A percentile compares a stretch with the other conserved stretches of the same genome.
These are phyloP conservation scores for Pythium aphanidermatum DNA, from an alignment of 352 stramenopile species.

Conservation along the genomic window DNA sequence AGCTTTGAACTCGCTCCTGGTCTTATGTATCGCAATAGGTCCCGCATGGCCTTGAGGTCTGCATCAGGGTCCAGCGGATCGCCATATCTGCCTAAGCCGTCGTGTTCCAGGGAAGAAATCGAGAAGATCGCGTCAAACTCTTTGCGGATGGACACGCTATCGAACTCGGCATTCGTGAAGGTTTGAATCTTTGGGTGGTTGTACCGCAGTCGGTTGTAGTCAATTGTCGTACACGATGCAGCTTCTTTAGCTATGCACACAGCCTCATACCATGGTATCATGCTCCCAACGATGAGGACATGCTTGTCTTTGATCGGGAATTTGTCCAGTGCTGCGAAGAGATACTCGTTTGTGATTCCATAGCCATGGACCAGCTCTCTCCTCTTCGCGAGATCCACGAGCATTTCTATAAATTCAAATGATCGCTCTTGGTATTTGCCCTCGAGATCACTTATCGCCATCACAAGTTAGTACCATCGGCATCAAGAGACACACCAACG, in stretches of 20 bases:
- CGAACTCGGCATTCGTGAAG: conserved; percentile 30
- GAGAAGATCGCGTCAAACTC: conserved; percentile 29
- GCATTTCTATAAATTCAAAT: conserved; percentile 20
- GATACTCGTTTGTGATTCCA: conserved; percentile 20
- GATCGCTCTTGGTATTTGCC: conserved; percentile 22
- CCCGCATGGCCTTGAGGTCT: conserved; percentile 47
- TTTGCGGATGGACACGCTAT: conserved; percentile 5
- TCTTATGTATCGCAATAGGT: conserved; percentile 20
- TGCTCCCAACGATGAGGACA: conserved; percentile 35
- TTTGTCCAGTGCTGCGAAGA: conserved; percentile 21
- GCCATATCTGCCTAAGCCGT: conserved; percentile 64
- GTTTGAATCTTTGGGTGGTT: conserved; percentile 26
- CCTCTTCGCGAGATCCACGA: conserved; percentile 12
- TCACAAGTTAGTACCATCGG: no score
- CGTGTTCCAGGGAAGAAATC: conserved; percentile 53
- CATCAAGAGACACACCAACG: no score
- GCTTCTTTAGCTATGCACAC: conserved; percentile 27
- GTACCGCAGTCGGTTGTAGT: conserved; percentile 31
- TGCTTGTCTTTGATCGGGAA: conserved; percentile 25
- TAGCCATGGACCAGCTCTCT: conserved; percentile 24
- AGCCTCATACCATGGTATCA: conserved; percentile 31
- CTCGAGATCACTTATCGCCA: conserved; percentile 19
- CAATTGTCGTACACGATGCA: conserved; percentile 31
- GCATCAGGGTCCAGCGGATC: conserved; percentile 50
- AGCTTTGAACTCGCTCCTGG: conserved; percentile 10